Conservation (phyloP, 2,329 filamentous ascomycete genomes). For the Pestalotiopsis sp. region DNA sequence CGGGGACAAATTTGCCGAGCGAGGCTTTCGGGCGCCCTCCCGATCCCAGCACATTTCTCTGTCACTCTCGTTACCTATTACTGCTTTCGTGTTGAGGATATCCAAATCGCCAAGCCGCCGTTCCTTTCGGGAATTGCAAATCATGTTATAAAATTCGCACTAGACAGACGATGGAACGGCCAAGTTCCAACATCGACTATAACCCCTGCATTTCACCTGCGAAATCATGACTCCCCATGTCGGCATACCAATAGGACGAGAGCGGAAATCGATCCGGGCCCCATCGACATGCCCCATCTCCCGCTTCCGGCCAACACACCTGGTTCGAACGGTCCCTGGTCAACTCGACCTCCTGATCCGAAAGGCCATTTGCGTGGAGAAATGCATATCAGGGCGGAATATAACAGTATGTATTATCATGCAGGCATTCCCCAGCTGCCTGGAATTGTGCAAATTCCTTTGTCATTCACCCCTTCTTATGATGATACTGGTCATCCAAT, state of each 20-base stretch:
- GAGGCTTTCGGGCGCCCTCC: neutral
- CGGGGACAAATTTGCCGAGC: neutral
- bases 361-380: neutral
- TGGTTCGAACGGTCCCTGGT: neutral
- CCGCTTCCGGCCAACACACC: neutral
- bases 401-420: neutral
- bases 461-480: neutral
- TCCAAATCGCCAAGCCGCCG: neutral
- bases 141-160: neutral
- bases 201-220: neutral
- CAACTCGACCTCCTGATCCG: neutral
- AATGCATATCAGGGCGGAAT: neutral
- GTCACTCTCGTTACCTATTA: no score
- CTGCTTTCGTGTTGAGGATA: neutral
- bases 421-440: neutral
- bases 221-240: neutral
- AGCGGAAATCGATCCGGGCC: neutral
- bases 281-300: neutral
- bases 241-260: neutral
- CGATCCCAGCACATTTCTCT: no score
- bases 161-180: neutral
- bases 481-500: neutral
- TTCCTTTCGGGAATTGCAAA: neutral
- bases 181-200: neutral
- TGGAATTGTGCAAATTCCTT: neutral